These are phyloP conservation scores for Saturnispora galanensis DNA, from an alignment of 805 yeast species.

Conservation along the genomic window DNA sequence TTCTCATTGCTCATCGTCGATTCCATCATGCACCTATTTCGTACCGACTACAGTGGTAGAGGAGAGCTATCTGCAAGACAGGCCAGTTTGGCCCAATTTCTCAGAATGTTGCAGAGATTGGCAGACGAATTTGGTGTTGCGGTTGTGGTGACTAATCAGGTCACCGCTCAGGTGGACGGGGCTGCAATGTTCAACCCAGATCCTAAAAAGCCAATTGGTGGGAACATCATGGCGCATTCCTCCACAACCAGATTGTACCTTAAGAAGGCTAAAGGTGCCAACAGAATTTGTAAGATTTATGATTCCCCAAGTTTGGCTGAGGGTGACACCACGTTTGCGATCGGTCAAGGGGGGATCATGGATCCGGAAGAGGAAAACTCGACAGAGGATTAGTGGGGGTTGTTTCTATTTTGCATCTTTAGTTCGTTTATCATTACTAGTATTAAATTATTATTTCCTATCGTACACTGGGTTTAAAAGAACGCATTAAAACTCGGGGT, in stretches of 20 bases:
- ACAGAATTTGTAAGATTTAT: conserved; percentile 86
- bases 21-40: conserved; percentile 90
- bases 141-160: conserved; percentile 91
- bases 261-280: conserved; percentile 85
- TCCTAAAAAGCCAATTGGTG: conserved; percentile 97
- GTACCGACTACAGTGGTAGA: conserved; percentile 92
- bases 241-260: conserved; percentile 89
- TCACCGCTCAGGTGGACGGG: conserved; percentile 95
- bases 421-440: no score
- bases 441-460: background rate
- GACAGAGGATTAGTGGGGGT: conserved; percentile 43
- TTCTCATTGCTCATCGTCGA: conserved; percentile 90
- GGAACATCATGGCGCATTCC: conserved; percentile 93
- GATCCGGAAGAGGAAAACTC: conserved; percentile 56
- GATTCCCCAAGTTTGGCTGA: conserved; percentile 97
- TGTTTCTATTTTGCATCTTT: background rate
- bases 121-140: conserved; percentile 99
- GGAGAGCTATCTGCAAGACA: conserved; percentile 95
- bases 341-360: conserved; percentile 93
- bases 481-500: conserved; percentile 40
- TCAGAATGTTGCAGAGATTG: conserved; percentile 82
- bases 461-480: background rate
- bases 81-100: conserved; percentile 83
- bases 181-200: conserved; percentile 84
- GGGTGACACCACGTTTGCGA: conserved; percentile 89